These are phyloP conservation scores for Suillus luteus DNA, from an alignment of 768 basidiomycete genomes.

Conservation along the genomic window DNA sequence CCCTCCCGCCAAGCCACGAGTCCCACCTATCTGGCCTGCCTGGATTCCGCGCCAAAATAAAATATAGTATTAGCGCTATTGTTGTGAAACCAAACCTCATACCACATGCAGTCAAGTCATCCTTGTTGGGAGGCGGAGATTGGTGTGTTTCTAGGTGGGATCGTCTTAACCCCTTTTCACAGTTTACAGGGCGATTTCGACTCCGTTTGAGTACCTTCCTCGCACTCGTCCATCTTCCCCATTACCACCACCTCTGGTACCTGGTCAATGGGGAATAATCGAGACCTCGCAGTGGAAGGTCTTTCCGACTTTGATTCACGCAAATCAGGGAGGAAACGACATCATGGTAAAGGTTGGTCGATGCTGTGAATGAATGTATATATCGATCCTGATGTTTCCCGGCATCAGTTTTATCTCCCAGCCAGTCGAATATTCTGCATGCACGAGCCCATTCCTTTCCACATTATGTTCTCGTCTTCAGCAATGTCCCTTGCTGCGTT, in stretches of 20 bases:
- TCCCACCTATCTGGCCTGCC: conserved; percentile 71
- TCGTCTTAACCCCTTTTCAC: conserved; percentile 1
- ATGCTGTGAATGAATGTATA: neutral
- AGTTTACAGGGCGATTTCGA: conserved; percentile 50
- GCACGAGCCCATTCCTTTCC: conserved; percentile 64
- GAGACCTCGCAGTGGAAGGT: conserved; percentile 52
- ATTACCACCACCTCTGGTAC: conserved; percentile 48
- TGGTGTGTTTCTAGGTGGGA: conserved; percentile 42
- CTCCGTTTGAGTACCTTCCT: conserved; percentile 65
- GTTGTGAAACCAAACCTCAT: conserved; percentile 50
- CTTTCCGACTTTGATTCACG: conserved; percentile 43
- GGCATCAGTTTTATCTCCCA: conserved; percentile 54
- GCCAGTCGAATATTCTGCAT: conserved; percentile 60
- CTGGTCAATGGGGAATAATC: conserved; percentile 40
- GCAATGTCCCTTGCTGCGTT: conserved; percentile 59
- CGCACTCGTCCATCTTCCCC: conserved; percentile 60
- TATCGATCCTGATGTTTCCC: conserved; percentile 24
- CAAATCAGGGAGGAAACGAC: conserved; percentile 43
- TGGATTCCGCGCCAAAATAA: conserved; percentile 67
- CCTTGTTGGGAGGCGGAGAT: conserved; percentile 53
- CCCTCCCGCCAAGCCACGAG: conserved; percentile 69
- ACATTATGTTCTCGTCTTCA: conserved; percentile 60
- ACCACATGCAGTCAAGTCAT: conserved; percentile 50
- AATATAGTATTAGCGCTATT: conserved; percentile 58
- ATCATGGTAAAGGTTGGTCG: conserved; percentile 37